These are phyloP conservation scores for Citrus sp. DNA, from an alignment of 345 rosid genomes.

Conservation along the genomic window DNA sequence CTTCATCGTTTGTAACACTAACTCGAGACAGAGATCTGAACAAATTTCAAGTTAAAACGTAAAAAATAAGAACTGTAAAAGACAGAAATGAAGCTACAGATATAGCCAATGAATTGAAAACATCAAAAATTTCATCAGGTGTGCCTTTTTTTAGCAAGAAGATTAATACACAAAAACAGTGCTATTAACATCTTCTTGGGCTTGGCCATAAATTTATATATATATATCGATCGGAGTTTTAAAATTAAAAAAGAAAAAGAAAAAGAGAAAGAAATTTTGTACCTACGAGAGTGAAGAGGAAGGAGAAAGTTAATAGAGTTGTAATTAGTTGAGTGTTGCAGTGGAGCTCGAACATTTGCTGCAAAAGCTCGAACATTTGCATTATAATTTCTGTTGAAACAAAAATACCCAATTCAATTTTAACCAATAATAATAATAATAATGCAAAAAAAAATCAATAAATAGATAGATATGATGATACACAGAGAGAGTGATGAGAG, in stretches of 20 bases:
- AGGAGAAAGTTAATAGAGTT: slow-evolving; percentile 24
- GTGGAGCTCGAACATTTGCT: slow-evolving; percentile 22
- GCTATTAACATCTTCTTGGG: neutral
- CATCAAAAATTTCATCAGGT: neutral
- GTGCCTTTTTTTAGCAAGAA: no score
- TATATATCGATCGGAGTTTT: no score
- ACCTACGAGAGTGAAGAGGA: slow-evolving; percentile 45
- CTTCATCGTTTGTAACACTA: slow-evolving; percentile 63
- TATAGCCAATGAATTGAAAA: neutral
- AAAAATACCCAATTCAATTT: slow-evolving; percentile 15
- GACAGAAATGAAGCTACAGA: neutral
- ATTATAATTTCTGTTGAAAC: slow-evolving; percentile 42
- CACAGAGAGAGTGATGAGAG: neutral
- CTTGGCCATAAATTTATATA: no score
- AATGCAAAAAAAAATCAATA: no score
- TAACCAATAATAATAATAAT: neutral
- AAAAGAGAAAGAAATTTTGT: neutral
- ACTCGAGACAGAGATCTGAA: slow-evolving; percentile 46
- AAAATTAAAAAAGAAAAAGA: neutral
- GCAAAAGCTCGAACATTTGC: slow-evolving; percentile 27
- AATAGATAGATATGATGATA: neutral
- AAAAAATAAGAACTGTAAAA: neutral
- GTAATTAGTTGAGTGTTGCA: slow-evolving; percentile 20
- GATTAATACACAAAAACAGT: no score
- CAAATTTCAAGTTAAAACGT: slow-evolving; percentile 2